Evolutionary conservation across 2,329 filamentous ascomycete species (phyloP).

Genomic region (Phyllosticta paracitricarpa): DNA sequence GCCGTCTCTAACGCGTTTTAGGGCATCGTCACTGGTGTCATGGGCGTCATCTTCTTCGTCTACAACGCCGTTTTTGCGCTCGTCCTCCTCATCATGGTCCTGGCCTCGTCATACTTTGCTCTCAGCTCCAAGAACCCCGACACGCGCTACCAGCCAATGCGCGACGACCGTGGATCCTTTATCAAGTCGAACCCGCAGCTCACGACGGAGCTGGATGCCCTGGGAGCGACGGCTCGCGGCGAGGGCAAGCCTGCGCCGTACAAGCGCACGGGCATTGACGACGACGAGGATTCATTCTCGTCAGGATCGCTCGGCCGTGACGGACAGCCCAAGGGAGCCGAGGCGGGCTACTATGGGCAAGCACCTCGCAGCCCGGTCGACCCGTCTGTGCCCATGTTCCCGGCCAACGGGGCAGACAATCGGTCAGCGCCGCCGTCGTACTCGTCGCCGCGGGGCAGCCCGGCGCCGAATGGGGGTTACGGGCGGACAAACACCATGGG

Average conservation of each 20-base stretch:
- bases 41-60: slow-evolving; percentile 83
- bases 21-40: slow-evolving; percentile 72
- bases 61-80: slow-evolving; percentile 76
- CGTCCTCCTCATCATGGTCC: slow-evolving; percentile 71
- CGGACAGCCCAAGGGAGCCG: slow-evolving; percentile 33
- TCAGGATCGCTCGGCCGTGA: slow-evolving; percentile 40
- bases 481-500: slow-evolving; percentile 21
- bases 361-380: slow-evolving; percentile 41
- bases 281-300: slow-evolving; percentile 60
- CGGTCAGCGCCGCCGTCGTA: slow-evolving; percentile 22
- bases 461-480: slow-evolving; percentile 18
- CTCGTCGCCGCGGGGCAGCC: slow-evolving; percentile 26
- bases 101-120: slow-evolving; percentile 66
- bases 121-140: slow-evolving; percentile 91
- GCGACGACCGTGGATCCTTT: slow-evolving; percentile 89
- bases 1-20: slow-evolving; percentile 21
- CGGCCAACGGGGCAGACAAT: slow-evolving; percentile 31
- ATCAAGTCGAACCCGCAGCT: slow-evolving; percentile 91
- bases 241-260: slow-evolving; percentile 45
- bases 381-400: slow-evolving; percentile 37
- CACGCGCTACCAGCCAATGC: slow-evolving; percentile 91
- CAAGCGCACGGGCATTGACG: slow-evolving; percentile 56
- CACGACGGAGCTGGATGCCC: slow-evolving; percentile 79
- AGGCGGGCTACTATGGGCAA: slow-evolving; percentile 21
- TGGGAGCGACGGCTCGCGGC: slow-evolving; percentile 80